Evolutionary conservation across 2,329 filamentous ascomycete species (phyloP), one percentile per base, ranked within the genome.

Genomic region (Calonectria hongkongensis): DNA sequence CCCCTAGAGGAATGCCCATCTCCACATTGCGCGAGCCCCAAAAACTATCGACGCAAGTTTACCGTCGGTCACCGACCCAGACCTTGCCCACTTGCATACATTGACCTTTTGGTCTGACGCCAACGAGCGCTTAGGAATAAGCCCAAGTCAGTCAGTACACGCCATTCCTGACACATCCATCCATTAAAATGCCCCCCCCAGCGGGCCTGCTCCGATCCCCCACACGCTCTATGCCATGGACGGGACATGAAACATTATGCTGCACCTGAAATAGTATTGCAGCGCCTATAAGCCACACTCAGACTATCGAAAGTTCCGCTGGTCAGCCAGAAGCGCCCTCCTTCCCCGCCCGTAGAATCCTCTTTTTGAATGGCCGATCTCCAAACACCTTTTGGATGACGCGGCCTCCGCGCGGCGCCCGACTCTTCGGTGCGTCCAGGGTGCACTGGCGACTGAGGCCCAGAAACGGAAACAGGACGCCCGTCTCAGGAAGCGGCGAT

Each of bases 361-460:
- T 48, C 45, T 72, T n/a, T 41, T 33, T 33, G 21, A 51, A 71
- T 74, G 67, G 71, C 74, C 41, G 39, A 27, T 25, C 58, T 39
- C 58, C 58, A 41, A 63, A 74, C 69, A 75, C 71, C 74, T 45
- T 33, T 33, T 70, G 47, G 77, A 75, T 79, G 77, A 79, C 77
- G 77, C 75, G 77, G 77, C 77, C 50, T 70, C 74, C 75, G 60
- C 73, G 68, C 75, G 74, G 74, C 69, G 63, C 51, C 66, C 41
- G 68, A 64, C 50, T 27, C 30, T 45, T 63, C 71, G 51, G 62
- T 54, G 41, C 51, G 66, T 68, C 71, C 72, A 71, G 58, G 58
- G 58, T 21, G 45, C 30, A 66, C 54, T 36, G 54, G 54, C 33
- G 36, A 60, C 18, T 16, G 54, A 47, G 39, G 10, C 41, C 25